A percentile compares a stretch with the other conserved stretches of the same genome.
Evolutionary conservation across 805 yeast species (phyloP).

Genomic region (Pichia californica): DNA sequence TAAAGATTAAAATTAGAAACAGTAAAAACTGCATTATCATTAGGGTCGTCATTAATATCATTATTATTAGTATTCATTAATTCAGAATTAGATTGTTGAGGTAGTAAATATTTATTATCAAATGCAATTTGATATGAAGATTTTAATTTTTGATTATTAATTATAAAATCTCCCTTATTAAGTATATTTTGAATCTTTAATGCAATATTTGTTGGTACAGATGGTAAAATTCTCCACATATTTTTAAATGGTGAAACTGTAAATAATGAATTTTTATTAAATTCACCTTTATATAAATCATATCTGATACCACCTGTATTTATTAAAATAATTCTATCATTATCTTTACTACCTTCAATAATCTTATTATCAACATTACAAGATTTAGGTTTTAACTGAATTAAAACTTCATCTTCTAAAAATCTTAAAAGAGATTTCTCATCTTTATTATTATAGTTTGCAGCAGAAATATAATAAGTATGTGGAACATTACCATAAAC

Average conservation of each 20-base stretch:
- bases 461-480: slow-evolving; percentile 60
- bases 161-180: slow-evolving; percentile 45
- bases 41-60: neutral
- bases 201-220: slow-evolving; percentile 56
- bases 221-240: slow-evolving; percentile 61
- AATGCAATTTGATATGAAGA: slow-evolving; percentile 23
- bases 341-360: slow-evolving; percentile 22
- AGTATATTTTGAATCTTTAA: slow-evolving; percentile 44
- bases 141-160: slow-evolving; percentile 15
- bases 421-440: slow-evolving; percentile 52
- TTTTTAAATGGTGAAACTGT: slow-evolving; percentile 83
- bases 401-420: slow-evolving; percentile 48
- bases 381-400: slow-evolving; percentile 21
- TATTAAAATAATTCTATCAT: slow-evolving; percentile 51
- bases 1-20: neutral
- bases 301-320: slow-evolving; percentile 88
- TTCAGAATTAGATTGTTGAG: neutral
- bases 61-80: neutral
- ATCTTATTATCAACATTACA: slow-evolving; percentile 14
- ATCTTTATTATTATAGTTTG: slow-evolving; percentile 47
- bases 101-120: slow-evolving; percentile 10
- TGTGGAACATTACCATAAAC: slow-evolving; percentile 60
- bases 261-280: slow-evolving; percentile 71
- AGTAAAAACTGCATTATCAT: neutral
- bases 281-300: slow-evolving; percentile 79